Conservation (phyloP, 805 yeast genomes). For the Saturnispora galanensis region DNA sequence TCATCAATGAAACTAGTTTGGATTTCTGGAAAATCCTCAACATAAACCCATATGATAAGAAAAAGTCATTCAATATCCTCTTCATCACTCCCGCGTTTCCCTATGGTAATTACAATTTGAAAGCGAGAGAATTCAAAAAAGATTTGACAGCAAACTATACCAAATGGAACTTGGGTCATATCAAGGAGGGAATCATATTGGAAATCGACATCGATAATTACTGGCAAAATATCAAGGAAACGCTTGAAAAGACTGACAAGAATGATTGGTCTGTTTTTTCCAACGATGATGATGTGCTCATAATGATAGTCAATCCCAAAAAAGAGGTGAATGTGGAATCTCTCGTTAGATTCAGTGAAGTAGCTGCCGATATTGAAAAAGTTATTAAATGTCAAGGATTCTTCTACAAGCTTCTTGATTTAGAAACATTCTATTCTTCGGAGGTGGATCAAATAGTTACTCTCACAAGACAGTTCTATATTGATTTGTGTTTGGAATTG, state of each 20-base stretch:
- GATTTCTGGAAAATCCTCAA: slow-evolving; percentile 49
- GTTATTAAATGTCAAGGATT: slow-evolving; percentile 28
- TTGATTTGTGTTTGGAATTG: slow-evolving; percentile 40
- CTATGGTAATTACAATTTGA: slow-evolving; percentile 19
- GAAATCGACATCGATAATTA: slow-evolving; percentile 15
- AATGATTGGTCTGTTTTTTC: not conserved
- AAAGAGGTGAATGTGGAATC: not conserved
- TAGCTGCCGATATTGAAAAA: slow-evolving; percentile 8
- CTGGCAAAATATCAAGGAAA: not conserved
- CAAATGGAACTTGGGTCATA: slow-evolving; percentile 39
- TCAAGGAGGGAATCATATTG: slow-evolving; percentile 12
- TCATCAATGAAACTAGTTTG: slow-evolving; percentile 38
- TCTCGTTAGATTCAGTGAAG: not conserved
- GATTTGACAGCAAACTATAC: slow-evolving; percentile 35
- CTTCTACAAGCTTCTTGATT: slow-evolving; percentile 35
- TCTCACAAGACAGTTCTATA: slow-evolving; percentile 27
- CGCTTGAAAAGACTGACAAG: not conserved
- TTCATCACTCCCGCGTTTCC: slow-evolving; percentile 28
- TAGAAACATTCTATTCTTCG: slow-evolving; percentile 29
- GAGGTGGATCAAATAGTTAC: slow-evolving; percentile 24
- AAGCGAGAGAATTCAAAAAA: slow-evolving; percentile 29
- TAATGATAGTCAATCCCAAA: slow-evolving; percentile 2
- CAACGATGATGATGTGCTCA: not conserved
- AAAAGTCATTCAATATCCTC: slow-evolving; percentile 44
- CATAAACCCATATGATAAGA: slow-evolving; percentile 41